phyloP scores from a whole-genome alignment of 2,329 filamentous ascomycete genomes.

The Diaporthe aspalathi region DNA sequence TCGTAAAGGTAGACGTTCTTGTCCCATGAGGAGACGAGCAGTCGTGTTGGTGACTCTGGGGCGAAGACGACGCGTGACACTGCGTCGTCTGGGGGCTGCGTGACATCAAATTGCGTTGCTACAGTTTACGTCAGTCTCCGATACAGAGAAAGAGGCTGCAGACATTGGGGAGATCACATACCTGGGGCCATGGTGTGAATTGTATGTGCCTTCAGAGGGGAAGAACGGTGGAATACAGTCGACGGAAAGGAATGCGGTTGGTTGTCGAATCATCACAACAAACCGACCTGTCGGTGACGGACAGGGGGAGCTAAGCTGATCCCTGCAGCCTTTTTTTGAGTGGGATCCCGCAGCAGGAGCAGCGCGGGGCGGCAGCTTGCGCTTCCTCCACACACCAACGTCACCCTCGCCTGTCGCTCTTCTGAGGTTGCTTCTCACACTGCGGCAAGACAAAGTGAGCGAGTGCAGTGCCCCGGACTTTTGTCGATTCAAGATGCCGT shows the following conservation, averaged over 20 bases:
- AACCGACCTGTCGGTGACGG: background rate
- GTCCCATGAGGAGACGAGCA: constrained; percentile 97
- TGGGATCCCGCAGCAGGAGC: constrained; percentile 4
- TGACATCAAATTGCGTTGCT: constrained; percentile 84
- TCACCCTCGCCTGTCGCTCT: constrained; percentile 3
- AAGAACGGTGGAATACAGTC: background rate
- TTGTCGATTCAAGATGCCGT: constrained; percentile 60
- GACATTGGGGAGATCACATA: constrained; percentile 42
- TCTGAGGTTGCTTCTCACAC: background rate
- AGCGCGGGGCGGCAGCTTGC: constrained; percentile 32
- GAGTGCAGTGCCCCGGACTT: constrained; percentile 1
- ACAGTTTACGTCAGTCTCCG: constrained; percentile 40
- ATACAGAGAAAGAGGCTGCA: too few relatives aligned
- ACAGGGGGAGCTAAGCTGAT: constrained; percentile 36
- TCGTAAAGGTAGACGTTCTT: constrained; percentile 92
- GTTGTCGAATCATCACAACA: background rate
- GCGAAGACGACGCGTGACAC: constrained; percentile 91
- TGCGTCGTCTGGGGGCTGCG: constrained; percentile 84
- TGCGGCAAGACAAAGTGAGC: constrained; percentile 9
- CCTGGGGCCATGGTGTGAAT: constrained; percentile 54
- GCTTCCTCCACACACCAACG: constrained; percentile 23
- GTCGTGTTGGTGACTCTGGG: constrained; percentile 75
- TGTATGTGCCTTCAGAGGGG: background rate
- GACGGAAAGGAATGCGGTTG: background rate
- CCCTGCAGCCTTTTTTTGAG: constrained; percentile 38